These are phyloP conservation scores for Globisporangium nunn DNA, from an alignment of 352 stramenopile species.

Conservation along the genomic window DNA sequence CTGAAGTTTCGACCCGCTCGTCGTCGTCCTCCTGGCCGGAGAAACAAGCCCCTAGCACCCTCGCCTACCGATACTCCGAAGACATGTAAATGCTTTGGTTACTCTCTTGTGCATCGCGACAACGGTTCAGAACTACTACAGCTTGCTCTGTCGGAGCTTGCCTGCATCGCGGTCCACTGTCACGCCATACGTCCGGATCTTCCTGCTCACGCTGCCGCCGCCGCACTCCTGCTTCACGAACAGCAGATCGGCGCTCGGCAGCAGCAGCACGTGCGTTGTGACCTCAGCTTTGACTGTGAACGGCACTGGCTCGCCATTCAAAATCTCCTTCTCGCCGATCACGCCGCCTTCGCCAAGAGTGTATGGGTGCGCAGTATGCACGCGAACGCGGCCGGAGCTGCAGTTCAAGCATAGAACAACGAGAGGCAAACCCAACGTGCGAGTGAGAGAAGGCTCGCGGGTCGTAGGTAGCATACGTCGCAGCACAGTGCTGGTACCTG, in stretches of 20 bases:
- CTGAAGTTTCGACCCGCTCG: too few species aligned
- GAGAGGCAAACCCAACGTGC: background rate
- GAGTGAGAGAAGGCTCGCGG: background rate
- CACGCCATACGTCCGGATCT: slow-evolving; percentile 3
- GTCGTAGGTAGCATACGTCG: background rate
- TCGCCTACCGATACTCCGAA: too few species aligned
- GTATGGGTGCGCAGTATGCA: slow-evolving; percentile 62
- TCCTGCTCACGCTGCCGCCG: background rate
- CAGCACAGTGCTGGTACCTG: slow-evolving; percentile 26
- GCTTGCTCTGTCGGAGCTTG: slow-evolving; percentile 4
- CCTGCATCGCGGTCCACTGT: background rate
- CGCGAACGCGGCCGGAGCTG: slow-evolving; percentile 56
- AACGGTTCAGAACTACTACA: background rate
- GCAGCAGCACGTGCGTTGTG: slow-evolving; percentile 53
- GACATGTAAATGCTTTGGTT: background rate
- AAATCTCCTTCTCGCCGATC: slow-evolving; percentile 60
- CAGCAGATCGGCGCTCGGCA: slow-evolving; percentile 56
- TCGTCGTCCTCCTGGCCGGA: too few species aligned
- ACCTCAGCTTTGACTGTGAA: slow-evolving; percentile 53
- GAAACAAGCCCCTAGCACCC: too few species aligned
- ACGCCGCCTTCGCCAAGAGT: slow-evolving; percentile 37
- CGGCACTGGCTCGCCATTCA: slow-evolving; percentile 65
- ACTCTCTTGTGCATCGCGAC: background rate
- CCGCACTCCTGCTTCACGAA: slow-evolving; percentile 24
- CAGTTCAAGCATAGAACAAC: background rate